These are phyloP conservation scores for Trichoderma sp. DNA, from an alignment of 2,329 filamentous ascomycete genomes.

Conservation along the genomic window DNA sequence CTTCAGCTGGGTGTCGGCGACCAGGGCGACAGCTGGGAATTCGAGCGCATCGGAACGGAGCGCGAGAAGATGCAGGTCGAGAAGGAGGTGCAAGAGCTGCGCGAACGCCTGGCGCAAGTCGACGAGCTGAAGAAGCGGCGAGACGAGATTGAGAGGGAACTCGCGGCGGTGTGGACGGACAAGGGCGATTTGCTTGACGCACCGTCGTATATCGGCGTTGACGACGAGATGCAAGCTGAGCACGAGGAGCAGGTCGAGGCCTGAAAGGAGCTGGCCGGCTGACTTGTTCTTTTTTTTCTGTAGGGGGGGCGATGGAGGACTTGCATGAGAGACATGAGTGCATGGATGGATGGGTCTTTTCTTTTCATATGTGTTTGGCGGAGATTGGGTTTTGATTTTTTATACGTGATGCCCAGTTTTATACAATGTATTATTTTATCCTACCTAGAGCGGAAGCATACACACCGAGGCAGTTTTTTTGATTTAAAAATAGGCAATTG, in stretches of 20 bases:
- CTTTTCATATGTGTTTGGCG: neutral
- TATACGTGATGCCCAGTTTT: neutral
- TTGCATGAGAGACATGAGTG: slow-evolving; percentile 3
- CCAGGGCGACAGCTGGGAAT: slow-evolving; percentile 83
- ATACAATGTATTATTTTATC: neutral
- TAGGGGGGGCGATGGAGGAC: neutral
- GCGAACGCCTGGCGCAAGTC: slow-evolving; percentile 77
- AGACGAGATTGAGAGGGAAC: slow-evolving; percentile 79
- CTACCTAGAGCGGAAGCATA: neutral
- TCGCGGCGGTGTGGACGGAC: slow-evolving; percentile 65
- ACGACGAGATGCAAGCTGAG: neutral
- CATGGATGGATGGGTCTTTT: neutral
- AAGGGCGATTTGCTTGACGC: slow-evolving; percentile 50
- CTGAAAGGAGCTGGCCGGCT: neutral
- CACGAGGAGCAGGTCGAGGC: slow-evolving; percentile 9
- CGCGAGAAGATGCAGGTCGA: slow-evolving; percentile 92
- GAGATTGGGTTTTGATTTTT: neutral
- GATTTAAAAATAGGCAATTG: neutral
- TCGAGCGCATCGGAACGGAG: slow-evolving; percentile 91
- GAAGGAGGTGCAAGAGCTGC: slow-evolving; percentile 82
- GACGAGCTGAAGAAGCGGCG: slow-evolving; percentile 79
- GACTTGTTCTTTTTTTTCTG: neutral
- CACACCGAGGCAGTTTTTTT: neutral
- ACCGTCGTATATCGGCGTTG: slow-evolving; percentile 43
- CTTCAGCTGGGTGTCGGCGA: slow-evolving; percentile 81